A percentile compares a stretch with the other conserved stretches of the same genome.
Evolutionary conservation across 495 filamentous ascomycete genomes (phyloP).

Genomic region (Tuber umbilicatum): DNA sequence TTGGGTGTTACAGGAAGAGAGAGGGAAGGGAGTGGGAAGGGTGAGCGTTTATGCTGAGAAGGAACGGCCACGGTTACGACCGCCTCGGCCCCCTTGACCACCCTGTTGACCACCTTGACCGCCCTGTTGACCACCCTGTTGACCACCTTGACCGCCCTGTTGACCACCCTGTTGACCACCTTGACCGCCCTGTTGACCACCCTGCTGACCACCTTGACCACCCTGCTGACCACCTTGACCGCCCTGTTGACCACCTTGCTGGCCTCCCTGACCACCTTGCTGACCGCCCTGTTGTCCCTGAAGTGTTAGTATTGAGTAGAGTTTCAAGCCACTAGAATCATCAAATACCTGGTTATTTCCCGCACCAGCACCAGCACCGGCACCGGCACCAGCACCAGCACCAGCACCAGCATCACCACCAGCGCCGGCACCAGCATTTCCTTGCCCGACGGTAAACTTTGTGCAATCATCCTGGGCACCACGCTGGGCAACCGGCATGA

Average conservation of each 20-base stretch:
- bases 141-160: not conserved
- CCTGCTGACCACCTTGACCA: not conserved
- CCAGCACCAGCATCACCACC: slow-evolving; percentile 21
- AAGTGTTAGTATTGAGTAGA: not conserved
- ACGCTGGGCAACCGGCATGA: slow-evolving; percentile 71
- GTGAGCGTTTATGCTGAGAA: not conserved
- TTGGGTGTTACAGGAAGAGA: not conserved
- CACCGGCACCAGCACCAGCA: slow-evolving; percentile 25
- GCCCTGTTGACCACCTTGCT: not conserved
- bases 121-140: not conserved
- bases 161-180: not conserved
- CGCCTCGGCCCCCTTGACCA: not conserved
- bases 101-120: not conserved
- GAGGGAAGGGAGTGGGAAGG: not conserved
- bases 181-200: not conserved
- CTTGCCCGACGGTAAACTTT: slow-evolving; percentile 51
- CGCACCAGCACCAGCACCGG: slow-evolving; percentile 29
- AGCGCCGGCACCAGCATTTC: slow-evolving; percentile 17
- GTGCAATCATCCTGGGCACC: slow-evolving; percentile 67
- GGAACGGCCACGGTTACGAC: slow-evolving; percentile 19
- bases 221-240: not conserved
- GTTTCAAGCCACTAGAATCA: not conserved
- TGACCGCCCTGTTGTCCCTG: not conserved
- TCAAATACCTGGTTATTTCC: slow-evolving; percentile 17
- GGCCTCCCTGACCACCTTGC: not conserved